phyloP scores from a whole-genome alignment of 441 rosid genomes.

The Croton setiger region DNA sequence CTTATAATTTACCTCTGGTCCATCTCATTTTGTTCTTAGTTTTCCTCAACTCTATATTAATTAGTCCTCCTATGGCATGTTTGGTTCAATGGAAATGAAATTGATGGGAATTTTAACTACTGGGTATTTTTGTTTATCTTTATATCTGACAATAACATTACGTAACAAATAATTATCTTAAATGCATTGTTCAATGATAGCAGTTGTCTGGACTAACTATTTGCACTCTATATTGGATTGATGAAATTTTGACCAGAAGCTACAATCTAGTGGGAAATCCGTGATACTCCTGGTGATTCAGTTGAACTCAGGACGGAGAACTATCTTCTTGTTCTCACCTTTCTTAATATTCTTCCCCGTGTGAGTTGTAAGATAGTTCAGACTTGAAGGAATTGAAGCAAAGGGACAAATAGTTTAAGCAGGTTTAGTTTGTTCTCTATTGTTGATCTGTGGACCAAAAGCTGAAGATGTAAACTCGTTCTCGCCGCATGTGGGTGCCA shows the following conservation, averaged over 20 bases:
- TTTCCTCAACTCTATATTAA: not conserved
- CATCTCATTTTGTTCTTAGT: not conserved
- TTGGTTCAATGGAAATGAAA: not conserved
- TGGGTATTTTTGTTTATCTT: not conserved
- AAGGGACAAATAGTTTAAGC: not conserved
- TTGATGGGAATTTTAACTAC: not conserved
- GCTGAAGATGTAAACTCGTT: constrained; percentile 6
- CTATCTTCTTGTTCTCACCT: not conserved
- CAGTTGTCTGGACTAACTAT: not conserved
- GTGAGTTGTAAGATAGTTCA: not conserved
- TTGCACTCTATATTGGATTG: not conserved
- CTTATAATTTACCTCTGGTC: not conserved
- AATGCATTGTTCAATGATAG: not conserved
- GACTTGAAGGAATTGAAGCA: constrained; percentile 7
- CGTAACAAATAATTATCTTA: not conserved
- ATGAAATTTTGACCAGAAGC: not conserved
- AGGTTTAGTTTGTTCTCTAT: constrained; percentile 3
- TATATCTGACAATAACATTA: not conserved
- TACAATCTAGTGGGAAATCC: constrained; percentile 4
- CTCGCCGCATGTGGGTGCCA: constrained; percentile 7
- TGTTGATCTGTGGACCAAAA: constrained; percentile 2
- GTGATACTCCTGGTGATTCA: not conserved
- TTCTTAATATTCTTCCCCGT: not conserved
- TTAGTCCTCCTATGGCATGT: not conserved
- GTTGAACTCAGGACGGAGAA: not conserved